A percentile compares a stretch with the other conserved stretches of the same genome.
phyloP scores from a whole-genome alignment of 2,329 filamentous ascomycete genomes.

The Ascochyta lentis region DNA sequence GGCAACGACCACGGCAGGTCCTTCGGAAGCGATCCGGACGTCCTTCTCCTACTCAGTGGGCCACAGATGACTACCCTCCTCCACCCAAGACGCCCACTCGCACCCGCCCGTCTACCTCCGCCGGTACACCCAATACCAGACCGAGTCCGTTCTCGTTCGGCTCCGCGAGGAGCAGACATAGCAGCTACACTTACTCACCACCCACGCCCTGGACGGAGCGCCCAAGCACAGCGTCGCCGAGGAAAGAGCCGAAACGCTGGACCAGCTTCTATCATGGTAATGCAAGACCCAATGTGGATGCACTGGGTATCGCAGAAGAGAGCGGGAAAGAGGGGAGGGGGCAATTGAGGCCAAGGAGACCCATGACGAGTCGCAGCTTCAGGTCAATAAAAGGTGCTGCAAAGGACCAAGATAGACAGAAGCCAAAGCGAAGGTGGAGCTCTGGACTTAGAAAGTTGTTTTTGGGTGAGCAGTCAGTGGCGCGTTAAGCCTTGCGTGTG shows the following conservation, averaged over 20 bases:
- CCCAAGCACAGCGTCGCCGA: constrained; percentile 12
- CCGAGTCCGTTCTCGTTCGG: constrained; percentile 18
- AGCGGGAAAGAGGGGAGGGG: not conserved
- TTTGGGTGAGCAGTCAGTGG: constrained; percentile 1
- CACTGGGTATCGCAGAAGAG: constrained; percentile 9
- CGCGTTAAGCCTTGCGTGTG: not conserved
- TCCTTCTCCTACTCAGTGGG: constrained; percentile 12
- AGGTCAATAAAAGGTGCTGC: constrained; percentile 12
- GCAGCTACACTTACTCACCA: constrained; percentile 17
- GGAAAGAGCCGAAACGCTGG: constrained; percentile 14
- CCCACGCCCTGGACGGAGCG: constrained; percentile 11
- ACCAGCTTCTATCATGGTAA: constrained; percentile 10
- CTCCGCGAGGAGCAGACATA: constrained; percentile 17
- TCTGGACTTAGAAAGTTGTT: constrained; percentile 32
- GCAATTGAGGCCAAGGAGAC: not conserved
- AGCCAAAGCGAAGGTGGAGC: constrained; percentile 32
- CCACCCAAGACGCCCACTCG: constrained; percentile 16
- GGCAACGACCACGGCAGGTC: constrained; percentile 24
- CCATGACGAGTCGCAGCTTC: constrained; percentile 14
- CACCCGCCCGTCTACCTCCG: constrained; percentile 18
- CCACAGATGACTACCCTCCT: constrained; percentile 8
- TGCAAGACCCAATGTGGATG: constrained; percentile 5
- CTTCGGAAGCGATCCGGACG: constrained; percentile 23
- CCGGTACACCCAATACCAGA: constrained; percentile 6
- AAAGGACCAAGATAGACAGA: constrained; percentile 15